Base-by-base conservation (phyloP, 2,329 filamentous ascomycete species). In the Hypoxylon sp. region DNA sequence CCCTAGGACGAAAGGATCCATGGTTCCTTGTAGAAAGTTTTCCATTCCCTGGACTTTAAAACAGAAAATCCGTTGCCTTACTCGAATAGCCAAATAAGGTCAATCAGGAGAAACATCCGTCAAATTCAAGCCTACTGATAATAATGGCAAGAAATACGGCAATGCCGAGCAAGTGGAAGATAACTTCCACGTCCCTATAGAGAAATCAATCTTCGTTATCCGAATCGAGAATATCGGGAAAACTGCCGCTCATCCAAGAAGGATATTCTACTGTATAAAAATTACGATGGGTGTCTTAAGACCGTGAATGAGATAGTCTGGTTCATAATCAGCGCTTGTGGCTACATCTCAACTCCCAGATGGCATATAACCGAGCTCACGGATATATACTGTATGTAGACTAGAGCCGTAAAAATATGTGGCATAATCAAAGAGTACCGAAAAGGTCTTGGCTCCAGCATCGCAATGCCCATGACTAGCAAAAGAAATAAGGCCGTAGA, bases 91-190 rank as follows among this genome's bases (percentile, higher is more conserved):
- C 2, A 21, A 21, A 41, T 7, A 21, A 99, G 93, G 90, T 92
- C 87, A 96, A 92, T 89, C 98, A 98, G 90, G 91, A 97, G 88
- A 98, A 98, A 92, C 94, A 96, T 80, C 88, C 76, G 92, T 95
- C 81, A 97, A 99, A 90, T 99, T 99, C 93, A 97, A 98, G 90
- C 94, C 96, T 84, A 96, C 96, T 78, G 96, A 99, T 89, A 94
- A 96, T 84, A 98, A 98, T 87, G 93, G 98, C 78, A 95, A 97
- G 89, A 95, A 98, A 87, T 99, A 99, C 90, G 95, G 95, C 76
- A 94, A 97, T 83, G 90, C 89, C 65, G 96, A 99, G 91, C 94
- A 12, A 5, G 11, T 12, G 30, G 30, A 34, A 14, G 30, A 34
- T 34, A 34, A 34, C 12, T 12, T 34, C 30, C 11, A 34, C 30